These are phyloP conservation scores for Anastatica hierochuntica DNA, from an alignment of 345 rosid species.

Conservation along the genomic window DNA sequence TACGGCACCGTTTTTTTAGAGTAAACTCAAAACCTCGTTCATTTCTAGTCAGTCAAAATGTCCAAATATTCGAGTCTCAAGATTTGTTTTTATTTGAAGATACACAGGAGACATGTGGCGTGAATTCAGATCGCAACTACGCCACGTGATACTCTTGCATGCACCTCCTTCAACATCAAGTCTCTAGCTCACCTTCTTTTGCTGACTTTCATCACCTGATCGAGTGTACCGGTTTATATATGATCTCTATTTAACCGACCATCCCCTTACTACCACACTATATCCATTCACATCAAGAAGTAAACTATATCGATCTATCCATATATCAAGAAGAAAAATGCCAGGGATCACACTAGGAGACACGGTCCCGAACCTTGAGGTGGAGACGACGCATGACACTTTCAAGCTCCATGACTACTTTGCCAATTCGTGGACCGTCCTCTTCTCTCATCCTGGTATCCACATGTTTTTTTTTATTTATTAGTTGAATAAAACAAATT, in stretches of 20 bases:
- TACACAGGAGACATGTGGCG: slow-evolving; percentile 11
- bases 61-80: background rate
- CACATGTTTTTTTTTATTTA: too few relatives aligned
- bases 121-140: background rate
- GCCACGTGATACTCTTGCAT: slow-evolving; percentile 24
- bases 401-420: slow-evolving; percentile 60
- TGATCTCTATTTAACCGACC: too few relatives aligned
- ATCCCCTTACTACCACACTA: background rate
- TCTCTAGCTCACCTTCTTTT: background rate
- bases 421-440: slow-evolving; percentile 46
- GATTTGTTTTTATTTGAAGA: too few relatives aligned
- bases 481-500: too few relatives aligned
- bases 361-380: slow-evolving; percentile 57
- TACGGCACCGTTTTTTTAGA: too few relatives aligned
- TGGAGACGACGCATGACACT: slow-evolving; percentile 53
- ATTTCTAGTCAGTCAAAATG: too few relatives aligned
- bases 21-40: too few relatives aligned
- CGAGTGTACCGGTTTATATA: too few relatives aligned
- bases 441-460: slow-evolving; percentile 72
- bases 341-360: slow-evolving; percentile 73
- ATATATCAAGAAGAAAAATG: slow-evolving; percentile 27
- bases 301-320: too few relatives aligned
- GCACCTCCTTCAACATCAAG: slow-evolving; percentile 13
- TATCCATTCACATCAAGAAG: slow-evolving; percentile 1
- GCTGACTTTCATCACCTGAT: background rate